Conservation (phyloP, 805 yeast species). For the Candida ovalis region DNA sequence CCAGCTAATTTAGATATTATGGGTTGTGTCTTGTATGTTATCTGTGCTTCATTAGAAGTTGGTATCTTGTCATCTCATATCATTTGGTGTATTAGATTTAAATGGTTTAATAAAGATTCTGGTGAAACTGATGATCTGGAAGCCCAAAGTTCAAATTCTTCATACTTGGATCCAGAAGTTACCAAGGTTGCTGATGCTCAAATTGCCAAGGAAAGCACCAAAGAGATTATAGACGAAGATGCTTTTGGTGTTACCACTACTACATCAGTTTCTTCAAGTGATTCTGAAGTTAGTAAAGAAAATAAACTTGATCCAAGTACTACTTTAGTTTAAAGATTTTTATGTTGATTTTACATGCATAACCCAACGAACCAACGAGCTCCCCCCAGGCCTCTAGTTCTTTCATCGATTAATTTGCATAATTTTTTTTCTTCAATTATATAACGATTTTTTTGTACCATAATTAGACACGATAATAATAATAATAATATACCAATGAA, state of each 20-base stretch:
- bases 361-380: too few species aligned
- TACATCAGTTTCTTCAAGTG: neutral
- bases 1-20: conserved; percentile 60
- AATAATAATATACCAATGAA: too few species aligned
- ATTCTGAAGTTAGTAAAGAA: neutral
- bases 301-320: neutral
- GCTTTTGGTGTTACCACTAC: neutral
- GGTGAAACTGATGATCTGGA: conserved; percentile 4
- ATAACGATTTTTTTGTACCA: too few species aligned
- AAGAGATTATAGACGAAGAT: neutral
- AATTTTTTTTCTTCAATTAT: too few species aligned
- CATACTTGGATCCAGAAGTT: conserved; percentile 3
- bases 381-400: too few species aligned
- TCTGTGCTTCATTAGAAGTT: conserved; percentile 69
- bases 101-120: conserved; percentile 11
- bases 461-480: too few species aligned
- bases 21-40: conserved; percentile 71
- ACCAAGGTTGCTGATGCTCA: conserved; percentile 1
- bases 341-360: too few species aligned
- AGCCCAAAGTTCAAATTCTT: neutral
- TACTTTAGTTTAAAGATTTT: conserved; percentile 1
- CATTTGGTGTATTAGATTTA: conserved; percentile 59
- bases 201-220: neutral
- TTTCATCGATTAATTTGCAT: too few species aligned
- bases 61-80: conserved; percentile 73